Base-by-base conservation (phyloP, 345 rosid genomes). In the Hibiscus mutabilis region DNA sequence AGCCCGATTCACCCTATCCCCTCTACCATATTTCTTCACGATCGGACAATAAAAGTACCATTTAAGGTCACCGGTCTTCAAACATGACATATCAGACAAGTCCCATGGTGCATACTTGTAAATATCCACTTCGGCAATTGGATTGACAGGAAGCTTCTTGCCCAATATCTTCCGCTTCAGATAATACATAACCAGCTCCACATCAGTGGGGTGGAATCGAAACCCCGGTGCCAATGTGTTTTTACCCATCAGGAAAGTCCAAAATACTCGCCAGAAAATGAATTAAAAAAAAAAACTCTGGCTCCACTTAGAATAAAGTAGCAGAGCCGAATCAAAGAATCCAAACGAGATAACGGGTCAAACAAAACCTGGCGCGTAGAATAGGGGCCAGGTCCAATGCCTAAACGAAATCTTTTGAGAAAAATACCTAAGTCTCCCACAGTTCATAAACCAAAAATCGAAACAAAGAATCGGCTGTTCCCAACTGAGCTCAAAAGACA, bases 31-130 rank as follows among this genome's bases (percentile, higher is more conserved):
- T 73, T 86, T 94, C 84, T 79, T 91, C 73, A 72, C 87, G 10
- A 82, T 69, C 0, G 97, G 89, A 59, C 97, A 89, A 77, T 86
- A 94, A 83, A 91, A 94, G 77, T 79, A 87, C 96, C 96, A 94
- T 49, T 94, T 86, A 13, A 85, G 84, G 78, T 94, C 97, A 44
- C 87, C 78, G 16, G 77, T 81, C 64, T 51, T 71, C 74, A 76
- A 55, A 52, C 14, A 22, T 0, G 96, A 87, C 58, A 75, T 77
- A 47, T 10, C 91, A 77, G 73, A 89, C 22, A 94, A 82, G 74
- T 83, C 92, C 91, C 91, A 84, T 5, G 99, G 99, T 46, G 86
- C 84, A 40, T 76, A 70, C 49, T 84, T 85, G 75, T 91, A 91
- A 5, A 94, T 84, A 64, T 89, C 86, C 16, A 82, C 49, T 66